These are phyloP conservation scores for Sphagnum magellanicum DNA, from an alignment of 228 moss, liverwort and hornwort species.

Conservation along the genomic window DNA sequence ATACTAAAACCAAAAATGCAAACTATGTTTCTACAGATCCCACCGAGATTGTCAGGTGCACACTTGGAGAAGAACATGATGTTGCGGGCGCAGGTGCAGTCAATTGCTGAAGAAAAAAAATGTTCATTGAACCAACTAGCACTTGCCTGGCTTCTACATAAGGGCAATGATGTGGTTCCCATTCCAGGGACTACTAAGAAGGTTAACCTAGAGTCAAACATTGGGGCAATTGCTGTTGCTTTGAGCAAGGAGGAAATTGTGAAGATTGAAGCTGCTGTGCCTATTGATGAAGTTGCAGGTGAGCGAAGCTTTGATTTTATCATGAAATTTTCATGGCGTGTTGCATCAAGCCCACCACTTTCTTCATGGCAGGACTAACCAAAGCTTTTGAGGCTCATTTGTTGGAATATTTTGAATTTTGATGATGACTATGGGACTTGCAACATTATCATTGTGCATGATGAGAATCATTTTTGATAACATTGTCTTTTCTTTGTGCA, in stretches of 20 bases:
- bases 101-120: slow-evolving; percentile 26
- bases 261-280: slow-evolving; percentile 38
- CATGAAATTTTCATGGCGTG: background rate
- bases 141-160: slow-evolving; percentile 49
- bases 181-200: slow-evolving; percentile 49
- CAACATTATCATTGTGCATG: no score
- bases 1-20: no score
- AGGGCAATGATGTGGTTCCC: slow-evolving; percentile 37
- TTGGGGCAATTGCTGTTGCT: slow-evolving; percentile 15
- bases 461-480: no score
- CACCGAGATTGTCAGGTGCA: slow-evolving; percentile 21
- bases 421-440: no score
- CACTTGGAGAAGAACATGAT: slow-evolving; percentile 29
- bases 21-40: background rate
- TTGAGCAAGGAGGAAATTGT: slow-evolving; percentile 24
- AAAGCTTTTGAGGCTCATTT: no score
- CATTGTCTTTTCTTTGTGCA: no score
- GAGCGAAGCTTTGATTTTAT: background rate
- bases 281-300: slow-evolving; percentile 17
- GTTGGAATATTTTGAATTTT: no score
- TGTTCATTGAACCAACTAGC: slow-evolving; percentile 49
- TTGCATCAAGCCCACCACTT: slow-evolving; percentile 3
- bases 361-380: slow-evolving; percentile 5
- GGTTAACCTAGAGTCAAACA: slow-evolving; percentile 42
- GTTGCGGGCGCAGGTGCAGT: slow-evolving; percentile 18